Evolutionary conservation across 2,329 filamentous ascomycete genomes (phyloP).

Genomic region (Fusarium succisae): DNA sequence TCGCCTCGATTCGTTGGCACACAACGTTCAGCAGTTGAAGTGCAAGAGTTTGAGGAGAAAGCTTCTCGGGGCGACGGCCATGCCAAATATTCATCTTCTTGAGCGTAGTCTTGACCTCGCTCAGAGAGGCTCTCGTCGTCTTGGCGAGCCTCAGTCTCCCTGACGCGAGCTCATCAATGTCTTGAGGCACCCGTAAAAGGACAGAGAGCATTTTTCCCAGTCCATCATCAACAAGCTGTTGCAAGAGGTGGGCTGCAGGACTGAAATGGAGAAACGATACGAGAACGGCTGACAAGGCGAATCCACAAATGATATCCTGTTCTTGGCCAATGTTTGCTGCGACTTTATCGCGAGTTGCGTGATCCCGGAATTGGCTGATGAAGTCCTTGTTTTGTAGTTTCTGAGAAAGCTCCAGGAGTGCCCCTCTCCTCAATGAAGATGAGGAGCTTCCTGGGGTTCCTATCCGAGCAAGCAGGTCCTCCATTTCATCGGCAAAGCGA

Average conservation of each 20-base stretch:
- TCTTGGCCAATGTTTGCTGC: constrained; percentile 69
- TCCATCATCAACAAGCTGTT: constrained; percentile 64
- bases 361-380: constrained; percentile 75
- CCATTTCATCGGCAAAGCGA: constrained; percentile 71
- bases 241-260: constrained; percentile 67
- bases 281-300: constrained; percentile 71
- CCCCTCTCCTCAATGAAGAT: constrained; percentile 64
- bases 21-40: constrained; percentile 68
- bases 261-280: constrained; percentile 69
- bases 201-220: constrained; percentile 64
- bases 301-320: constrained; percentile 69
- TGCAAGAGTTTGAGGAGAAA: constrained; percentile 72
- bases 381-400: constrained; percentile 72
- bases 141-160: constrained; percentile 76
- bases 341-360: constrained; percentile 75
- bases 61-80: constrained; percentile 54
- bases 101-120: constrained; percentile 63
- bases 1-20: constrained; percentile 42
- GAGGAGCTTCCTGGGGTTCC: constrained; percentile 58
- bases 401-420: constrained; percentile 67
- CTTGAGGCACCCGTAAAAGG: constrained; percentile 62
- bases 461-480: constrained; percentile 70
- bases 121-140: constrained; percentile 65
- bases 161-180: constrained; percentile 68
- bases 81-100: constrained; percentile 69